These are phyloP conservation scores for Orbilia blumenaviensis DNA, from an alignment of 2,329 filamentous ascomycete genomes.

Conservation along the genomic window DNA sequence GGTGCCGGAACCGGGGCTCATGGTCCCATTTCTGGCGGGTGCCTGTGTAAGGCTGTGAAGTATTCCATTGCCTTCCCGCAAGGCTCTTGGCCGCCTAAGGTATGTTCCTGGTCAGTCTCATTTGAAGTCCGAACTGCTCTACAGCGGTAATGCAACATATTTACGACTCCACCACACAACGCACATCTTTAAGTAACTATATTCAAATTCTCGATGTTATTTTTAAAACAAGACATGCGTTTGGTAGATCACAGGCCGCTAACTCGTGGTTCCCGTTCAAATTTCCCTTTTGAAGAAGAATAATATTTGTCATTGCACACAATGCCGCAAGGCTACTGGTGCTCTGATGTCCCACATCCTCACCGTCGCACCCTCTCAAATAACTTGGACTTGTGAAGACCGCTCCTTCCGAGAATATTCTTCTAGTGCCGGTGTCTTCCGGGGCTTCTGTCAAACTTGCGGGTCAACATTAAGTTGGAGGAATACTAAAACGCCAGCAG, in stretches of 20 bases:
- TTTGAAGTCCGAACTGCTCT: background rate
- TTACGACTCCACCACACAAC: background rate
- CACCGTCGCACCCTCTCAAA: constrained; percentile 59
- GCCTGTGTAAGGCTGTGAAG: constrained; percentile 65
- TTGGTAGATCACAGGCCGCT: background rate
- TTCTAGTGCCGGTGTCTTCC: constrained; percentile 62
- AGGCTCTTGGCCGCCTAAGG: constrained; percentile 54
- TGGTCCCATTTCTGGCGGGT: constrained; percentile 64
- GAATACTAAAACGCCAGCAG: constrained; percentile 22
- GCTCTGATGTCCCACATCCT: constrained; percentile 64
- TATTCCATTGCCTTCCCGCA: constrained; percentile 65
- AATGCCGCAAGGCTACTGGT: constrained; percentile 67
- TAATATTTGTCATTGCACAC: constrained; percentile 67
- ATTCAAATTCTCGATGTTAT: background rate
- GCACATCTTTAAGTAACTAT: background rate
- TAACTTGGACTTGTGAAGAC: constrained; percentile 60
- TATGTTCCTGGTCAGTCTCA: background rate
- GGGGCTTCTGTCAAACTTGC: constrained; percentile 66
- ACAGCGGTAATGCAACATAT: background rate
- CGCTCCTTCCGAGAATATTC: constrained; percentile 59
- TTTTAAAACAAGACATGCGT: background rate
- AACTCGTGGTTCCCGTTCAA: no score
- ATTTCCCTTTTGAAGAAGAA: constrained; percentile 58
- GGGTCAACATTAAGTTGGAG: constrained; percentile 66
- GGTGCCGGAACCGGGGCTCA: constrained; percentile 22